These are phyloP conservation scores for Talaromyces verruculosus DNA, from an alignment of 2,329 filamentous ascomycete species.

Conservation along the genomic window DNA sequence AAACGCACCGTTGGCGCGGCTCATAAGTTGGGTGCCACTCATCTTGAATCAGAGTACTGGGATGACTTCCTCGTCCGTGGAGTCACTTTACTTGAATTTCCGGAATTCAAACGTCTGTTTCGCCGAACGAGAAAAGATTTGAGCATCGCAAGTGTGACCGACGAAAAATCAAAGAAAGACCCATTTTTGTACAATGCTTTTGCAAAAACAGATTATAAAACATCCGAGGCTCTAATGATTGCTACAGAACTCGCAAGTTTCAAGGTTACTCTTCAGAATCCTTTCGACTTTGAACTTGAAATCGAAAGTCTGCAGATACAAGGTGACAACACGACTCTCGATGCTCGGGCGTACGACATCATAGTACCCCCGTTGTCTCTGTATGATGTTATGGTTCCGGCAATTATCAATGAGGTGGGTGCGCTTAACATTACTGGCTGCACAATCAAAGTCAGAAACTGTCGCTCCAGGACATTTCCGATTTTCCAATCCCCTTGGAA, in stretches of 20 bases:
- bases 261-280: constrained; percentile 83
- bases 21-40: constrained; percentile 67
- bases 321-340: constrained; percentile 70
- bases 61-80: constrained; percentile 89
- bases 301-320: constrained; percentile 78
- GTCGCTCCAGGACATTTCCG: constrained; percentile 77
- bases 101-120: constrained; percentile 62
- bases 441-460: constrained; percentile 74
- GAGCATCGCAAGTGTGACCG: constrained; percentile 42
- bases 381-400: constrained; percentile 71
- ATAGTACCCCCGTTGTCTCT: constrained; percentile 78
- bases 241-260: constrained; percentile 76
- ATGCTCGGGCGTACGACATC: constrained; percentile 63
- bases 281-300: constrained; percentile 88
- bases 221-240: constrained; percentile 69
- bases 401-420: constrained; percentile 66
- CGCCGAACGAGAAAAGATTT: constrained; percentile 60
- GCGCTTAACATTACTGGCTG: constrained; percentile 74
- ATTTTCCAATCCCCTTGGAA: constrained; percentile 79
- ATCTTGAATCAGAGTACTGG: constrained; percentile 85
- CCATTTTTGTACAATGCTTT: constrained; percentile 98
- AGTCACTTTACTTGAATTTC: constrained; percentile 66
- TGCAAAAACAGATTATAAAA: constrained; percentile 61
- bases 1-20: constrained; percentile 78
- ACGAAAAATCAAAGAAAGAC: constrained; percentile 54